Conservation (phyloP, 208 protist genomes). For the Acanthamoeba healyi region DNA sequence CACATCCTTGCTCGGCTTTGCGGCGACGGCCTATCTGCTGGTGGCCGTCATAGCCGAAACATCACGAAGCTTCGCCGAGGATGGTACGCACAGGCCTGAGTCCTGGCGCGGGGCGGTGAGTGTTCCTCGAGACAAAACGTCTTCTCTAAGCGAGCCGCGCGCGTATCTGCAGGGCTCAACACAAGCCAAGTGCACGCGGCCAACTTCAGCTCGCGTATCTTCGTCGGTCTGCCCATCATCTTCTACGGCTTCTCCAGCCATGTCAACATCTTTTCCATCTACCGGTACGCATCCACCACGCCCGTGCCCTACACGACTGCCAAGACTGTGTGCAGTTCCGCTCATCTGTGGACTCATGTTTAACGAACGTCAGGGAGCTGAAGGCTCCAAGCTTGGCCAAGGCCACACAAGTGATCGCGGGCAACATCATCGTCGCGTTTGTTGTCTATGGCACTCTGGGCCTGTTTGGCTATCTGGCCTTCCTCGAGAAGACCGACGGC, state of each 20-base stretch:
- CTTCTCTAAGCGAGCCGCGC: too few species aligned
- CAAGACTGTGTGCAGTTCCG: too few species aligned
- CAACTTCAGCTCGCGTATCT: constrained; percentile 16
- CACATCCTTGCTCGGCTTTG: constrained; percentile 16
- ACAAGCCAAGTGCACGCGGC: not conserved
- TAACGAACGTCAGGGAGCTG: not conserved
- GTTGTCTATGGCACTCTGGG: constrained; percentile 39
- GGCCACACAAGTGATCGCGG: not conserved
- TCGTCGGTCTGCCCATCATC: constrained; percentile 60
- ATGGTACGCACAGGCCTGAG: not conserved
- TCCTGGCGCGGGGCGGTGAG: too few species aligned
- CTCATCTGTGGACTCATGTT: too few species aligned
- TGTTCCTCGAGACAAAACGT: too few species aligned
- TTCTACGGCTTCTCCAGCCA: constrained; percentile 58
- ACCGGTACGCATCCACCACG: not conserved
- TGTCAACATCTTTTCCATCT: constrained; percentile 63
- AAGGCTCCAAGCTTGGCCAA: not conserved
- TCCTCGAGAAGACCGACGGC: constrained; percentile 27
- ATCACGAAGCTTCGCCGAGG: not conserved
- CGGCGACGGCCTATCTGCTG: constrained; percentile 14
- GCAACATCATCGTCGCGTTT: constrained; percentile 41
- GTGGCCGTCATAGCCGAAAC: constrained; percentile 7
- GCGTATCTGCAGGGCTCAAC: too few species aligned
- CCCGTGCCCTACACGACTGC: too few species aligned
- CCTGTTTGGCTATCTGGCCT: constrained; percentile 56